A percentile compares a stretch with the other conserved stretches of the same genome.
phyloP scores from a whole-genome alignment of 805 yeast genomes.

The Blastobotrys muscicola region DNA sequence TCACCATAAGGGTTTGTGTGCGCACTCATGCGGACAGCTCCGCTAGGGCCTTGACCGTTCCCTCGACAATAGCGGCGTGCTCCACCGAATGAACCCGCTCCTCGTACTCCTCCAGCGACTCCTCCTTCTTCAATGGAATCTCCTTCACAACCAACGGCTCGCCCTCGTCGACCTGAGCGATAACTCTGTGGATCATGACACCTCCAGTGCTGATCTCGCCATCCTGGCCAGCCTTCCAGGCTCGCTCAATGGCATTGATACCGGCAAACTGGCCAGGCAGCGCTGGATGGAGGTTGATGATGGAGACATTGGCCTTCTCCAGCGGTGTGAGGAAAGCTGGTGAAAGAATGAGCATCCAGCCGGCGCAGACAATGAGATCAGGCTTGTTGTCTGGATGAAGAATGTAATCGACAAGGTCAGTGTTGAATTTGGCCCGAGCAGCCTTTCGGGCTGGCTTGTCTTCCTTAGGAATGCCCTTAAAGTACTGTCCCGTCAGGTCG shows the following conservation, averaged over 20 bases:
- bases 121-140: conserved; percentile 59
- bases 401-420: conserved; percentile 64
- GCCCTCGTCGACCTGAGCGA: conserved; percentile 91
- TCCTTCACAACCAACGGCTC: conserved; percentile 80
- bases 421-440: conserved; percentile 66
- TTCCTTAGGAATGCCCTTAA: conserved; percentile 64
- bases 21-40: no score
- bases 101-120: conserved; percentile 72
- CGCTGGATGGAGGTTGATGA: conserved; percentile 93
- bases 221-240: conserved; percentile 89
- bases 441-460: conserved; percentile 44
- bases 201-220: conserved; percentile 75
- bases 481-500: conserved; percentile 53
- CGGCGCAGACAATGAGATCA: conserved; percentile 90
- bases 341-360: conserved; percentile 93
- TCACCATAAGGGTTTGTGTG: no score
- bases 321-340: conserved; percentile 63
- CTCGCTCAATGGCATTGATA: conserved; percentile 91
- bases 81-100: conserved; percentile 73
- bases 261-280: conserved; percentile 97
- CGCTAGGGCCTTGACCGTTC: conserved; percentile 55
- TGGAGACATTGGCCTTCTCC: conserved; percentile 51
- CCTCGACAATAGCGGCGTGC: conserved; percentile 90
- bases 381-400: conserved; percentile 50
- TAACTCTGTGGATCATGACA: conserved; percentile 95